Evolutionary conservation across 1,284 basidiomycete genomes (phyloP).

Genomic region (Cryptococcus sp.): DNA sequence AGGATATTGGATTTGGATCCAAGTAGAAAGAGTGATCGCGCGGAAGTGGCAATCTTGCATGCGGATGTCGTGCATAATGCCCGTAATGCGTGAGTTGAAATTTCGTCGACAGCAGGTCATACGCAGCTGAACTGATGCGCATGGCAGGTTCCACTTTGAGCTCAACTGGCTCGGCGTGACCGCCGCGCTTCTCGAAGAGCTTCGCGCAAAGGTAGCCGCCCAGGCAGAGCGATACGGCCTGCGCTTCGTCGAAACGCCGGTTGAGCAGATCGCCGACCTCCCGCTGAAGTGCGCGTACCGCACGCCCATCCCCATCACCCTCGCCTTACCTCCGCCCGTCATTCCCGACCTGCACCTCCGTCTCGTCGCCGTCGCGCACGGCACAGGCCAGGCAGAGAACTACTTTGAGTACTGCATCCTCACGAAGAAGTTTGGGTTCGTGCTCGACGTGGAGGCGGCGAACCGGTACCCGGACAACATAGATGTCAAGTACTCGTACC

Average conservation of each 20-base stretch:
- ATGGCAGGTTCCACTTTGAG: constrained; percentile 75
- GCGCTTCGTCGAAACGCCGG: constrained; percentile 87
- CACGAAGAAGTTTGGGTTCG: constrained; percentile 67
- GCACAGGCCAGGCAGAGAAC: constrained; percentile 57
- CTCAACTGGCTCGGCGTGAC: constrained; percentile 96
- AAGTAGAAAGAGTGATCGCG: constrained; percentile 73
- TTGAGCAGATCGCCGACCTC: constrained; percentile 77
- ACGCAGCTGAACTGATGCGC: background rate
- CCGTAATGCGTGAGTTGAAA: constrained; percentile 60
- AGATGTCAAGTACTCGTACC: constrained; percentile 85
- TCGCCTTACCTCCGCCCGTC: constrained; percentile 69
- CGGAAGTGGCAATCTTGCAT: constrained; percentile 81
- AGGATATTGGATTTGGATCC: constrained; percentile 84
- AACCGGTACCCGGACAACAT: constrained; percentile 71
- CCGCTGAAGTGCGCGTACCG: constrained; percentile 80
- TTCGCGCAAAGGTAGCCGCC: constrained; percentile 77
- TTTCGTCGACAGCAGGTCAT: background rate
- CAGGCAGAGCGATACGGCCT: constrained; percentile 87
- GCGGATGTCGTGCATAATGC: constrained; percentile 91
- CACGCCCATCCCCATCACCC: constrained; percentile 73
- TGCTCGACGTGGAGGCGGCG: constrained; percentile 79
- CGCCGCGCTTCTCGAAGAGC: constrained; percentile 90
- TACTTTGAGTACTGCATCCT: constrained; percentile 81
- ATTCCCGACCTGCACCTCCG: constrained; percentile 65
- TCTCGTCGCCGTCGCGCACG: constrained; percentile 55